Conservation (phyloP, 2,329 filamentous ascomycete species). For the Talaromyces sp. region DNA sequence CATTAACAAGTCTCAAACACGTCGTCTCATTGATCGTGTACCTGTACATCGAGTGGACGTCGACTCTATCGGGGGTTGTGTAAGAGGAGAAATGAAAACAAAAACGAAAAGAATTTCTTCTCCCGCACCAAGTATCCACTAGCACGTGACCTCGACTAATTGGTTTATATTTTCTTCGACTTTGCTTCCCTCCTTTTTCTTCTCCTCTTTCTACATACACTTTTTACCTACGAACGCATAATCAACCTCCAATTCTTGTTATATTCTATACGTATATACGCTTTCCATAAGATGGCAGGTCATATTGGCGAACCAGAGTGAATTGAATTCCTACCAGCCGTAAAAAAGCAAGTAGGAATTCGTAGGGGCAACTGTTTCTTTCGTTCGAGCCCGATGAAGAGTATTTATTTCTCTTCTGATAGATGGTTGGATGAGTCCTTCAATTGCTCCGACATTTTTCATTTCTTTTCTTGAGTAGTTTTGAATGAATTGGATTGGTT, state of each 20-base stretch:
- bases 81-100: neutral
- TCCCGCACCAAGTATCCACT: neutral
- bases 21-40: neutral
- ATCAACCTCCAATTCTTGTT: constrained; percentile 46
- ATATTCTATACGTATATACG: neutral
- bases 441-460: constrained; percentile 19
- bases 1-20: constrained; percentile 13
- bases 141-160: neutral
- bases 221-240: constrained; percentile 46
- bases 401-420: constrained; percentile 2
- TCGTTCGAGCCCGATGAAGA: constrained; percentile 9
- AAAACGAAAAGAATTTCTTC: neutral
- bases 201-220: constrained; percentile 26
- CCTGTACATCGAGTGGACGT: neutral
- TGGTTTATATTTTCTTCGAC: neutral
- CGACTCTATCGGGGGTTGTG: neutral
- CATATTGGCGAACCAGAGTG: constrained; percentile 49
- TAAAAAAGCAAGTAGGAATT: neutral
- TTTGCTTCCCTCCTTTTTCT: neutral
- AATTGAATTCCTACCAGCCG: neutral
- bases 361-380: constrained; percentile 19
- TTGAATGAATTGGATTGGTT: neutral
- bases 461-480: neutral
- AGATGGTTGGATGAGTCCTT: constrained; percentile 18
- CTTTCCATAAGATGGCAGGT: constrained; percentile 44